Base-by-base conservation (phyloP, 2,329 filamentous ascomycete genomes). In the Fusarium ambrosium region DNA sequence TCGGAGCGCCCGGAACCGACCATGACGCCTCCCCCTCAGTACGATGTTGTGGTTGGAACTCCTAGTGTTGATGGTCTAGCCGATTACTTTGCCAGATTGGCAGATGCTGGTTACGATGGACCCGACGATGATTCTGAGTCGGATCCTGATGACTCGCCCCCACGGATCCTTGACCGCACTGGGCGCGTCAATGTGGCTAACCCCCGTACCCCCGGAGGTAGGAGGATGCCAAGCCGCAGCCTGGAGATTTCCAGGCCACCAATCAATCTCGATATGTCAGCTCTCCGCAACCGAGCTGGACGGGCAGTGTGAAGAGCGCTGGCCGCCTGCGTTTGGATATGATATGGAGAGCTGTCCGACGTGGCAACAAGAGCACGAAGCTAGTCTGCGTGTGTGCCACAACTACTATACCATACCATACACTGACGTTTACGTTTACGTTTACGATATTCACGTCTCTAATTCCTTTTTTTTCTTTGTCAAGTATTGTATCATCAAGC, bases 41-140 rank as follows among this genome's bases (percentile, higher is more conserved):
- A 98, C 81, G 94, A 96, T 69, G 87, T 89, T 4, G 93, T 97
- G 41, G 90, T 97, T 1, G 93, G 92, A 18, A 90, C 89, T 70
- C 86, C 90, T 27, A 87, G 91, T 84, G 86, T 94, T 81, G 82
- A 95, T 85, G 83, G 92, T 0, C 82, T 98, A 56, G 93, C 95
- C 2, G 95, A 98, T 79, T 98, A 98, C 82, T 98, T 98, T 81
- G 87, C 92, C 0, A 90, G 95, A 1, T 84, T 97, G 43, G 93
- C 93, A 0, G 89, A 94, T 73, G 93, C 94, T 66, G 92, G 94
- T 3, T 84, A 85, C 22, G 79, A 81, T 14, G 82, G 80, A 18
- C 75, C 73, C 8, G 82, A 82, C 1, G 84, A 85, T 0, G 85
- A 86, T 8, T 84, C 83, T 2, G 82, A 81, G 18, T 86, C 84